These are phyloP conservation scores for Phytopythium aichiense DNA, from an alignment of 352 stramenopile genomes.

Conservation along the genomic window DNA sequence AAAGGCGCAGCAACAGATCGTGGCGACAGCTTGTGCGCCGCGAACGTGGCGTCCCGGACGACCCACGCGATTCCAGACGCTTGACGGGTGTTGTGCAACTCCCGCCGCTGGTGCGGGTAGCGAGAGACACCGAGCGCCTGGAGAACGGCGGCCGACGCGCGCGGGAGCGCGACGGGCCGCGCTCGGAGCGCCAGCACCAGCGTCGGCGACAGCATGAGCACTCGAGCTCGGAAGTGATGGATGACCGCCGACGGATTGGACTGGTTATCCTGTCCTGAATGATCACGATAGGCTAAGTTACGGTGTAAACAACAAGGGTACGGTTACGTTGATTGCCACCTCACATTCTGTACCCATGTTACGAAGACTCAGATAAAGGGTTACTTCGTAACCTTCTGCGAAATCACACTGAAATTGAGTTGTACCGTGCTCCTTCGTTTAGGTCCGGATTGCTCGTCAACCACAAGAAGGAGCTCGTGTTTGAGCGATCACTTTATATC, in stretches of 20 bases:
- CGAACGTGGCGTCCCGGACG: not conserved
- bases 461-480: conserved; percentile 18
- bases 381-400: not conserved
- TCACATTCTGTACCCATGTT: not conserved
- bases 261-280: too few relatives aligned
- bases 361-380: not conserved
- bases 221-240: not conserved
- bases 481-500: conserved; percentile 14
- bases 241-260: not conserved
- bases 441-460: not conserved
- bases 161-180: not conserved
- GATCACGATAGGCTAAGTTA: too few relatives aligned
- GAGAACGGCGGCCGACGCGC: not conserved
- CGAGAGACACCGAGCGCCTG: not conserved
- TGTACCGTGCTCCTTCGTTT: not conserved
- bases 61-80: not conserved
- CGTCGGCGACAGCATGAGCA: not conserved
- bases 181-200: not conserved
- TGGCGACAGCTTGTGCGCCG: not conserved
- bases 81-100: not conserved
- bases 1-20: not conserved
- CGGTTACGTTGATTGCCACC: not conserved
- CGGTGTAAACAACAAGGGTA: too few relatives aligned
- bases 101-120: not conserved
- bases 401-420: too few relatives aligned